Evolutionary conservation across 345 rosid genomes (phyloP).

Genomic region (Gossypium anomalum): DNA sequence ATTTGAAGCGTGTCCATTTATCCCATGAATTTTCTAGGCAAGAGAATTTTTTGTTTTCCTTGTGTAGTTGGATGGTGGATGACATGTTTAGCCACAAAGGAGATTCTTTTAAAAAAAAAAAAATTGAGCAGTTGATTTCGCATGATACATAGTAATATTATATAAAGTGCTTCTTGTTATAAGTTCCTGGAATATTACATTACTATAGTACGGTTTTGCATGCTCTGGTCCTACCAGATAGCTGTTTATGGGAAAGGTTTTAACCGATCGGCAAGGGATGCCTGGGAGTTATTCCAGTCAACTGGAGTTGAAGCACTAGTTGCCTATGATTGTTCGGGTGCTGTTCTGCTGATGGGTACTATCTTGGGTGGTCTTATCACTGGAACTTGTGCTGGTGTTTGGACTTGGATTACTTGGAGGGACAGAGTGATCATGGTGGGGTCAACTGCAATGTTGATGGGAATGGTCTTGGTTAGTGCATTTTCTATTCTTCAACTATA

Average conservation of each 20-base stretch:
- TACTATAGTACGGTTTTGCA: background rate
- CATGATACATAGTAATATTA: background rate
- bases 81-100: background rate
- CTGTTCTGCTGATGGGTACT: conserved; percentile 88
- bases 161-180: background rate
- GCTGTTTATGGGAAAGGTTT: conserved; percentile 93
- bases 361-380: conserved; percentile 84
- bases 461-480: conserved; percentile 82
- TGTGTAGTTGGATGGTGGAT: background rate
- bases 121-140: background rate
- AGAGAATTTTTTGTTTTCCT: background rate
- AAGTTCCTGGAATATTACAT: conserved; percentile 2
- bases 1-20: background rate
- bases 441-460: conserved; percentile 95
- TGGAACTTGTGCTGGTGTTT: conserved; percentile 79
- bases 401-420: conserved; percentile 72
- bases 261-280: conserved; percentile 92
- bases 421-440: conserved; percentile 80
- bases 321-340: conserved; percentile 95
- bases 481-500: background rate
- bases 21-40: background rate
- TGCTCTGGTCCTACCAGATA: conserved; percentile 46
- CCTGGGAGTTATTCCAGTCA: conserved; percentile 95
- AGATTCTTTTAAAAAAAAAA: background rate
- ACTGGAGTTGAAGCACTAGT: conserved; percentile 97